Evolutionary conservation across 176 grass and related monocot species (phyloP), one percentile per base, ranked within the genome.

Genomic region (Poa annua): DNA sequence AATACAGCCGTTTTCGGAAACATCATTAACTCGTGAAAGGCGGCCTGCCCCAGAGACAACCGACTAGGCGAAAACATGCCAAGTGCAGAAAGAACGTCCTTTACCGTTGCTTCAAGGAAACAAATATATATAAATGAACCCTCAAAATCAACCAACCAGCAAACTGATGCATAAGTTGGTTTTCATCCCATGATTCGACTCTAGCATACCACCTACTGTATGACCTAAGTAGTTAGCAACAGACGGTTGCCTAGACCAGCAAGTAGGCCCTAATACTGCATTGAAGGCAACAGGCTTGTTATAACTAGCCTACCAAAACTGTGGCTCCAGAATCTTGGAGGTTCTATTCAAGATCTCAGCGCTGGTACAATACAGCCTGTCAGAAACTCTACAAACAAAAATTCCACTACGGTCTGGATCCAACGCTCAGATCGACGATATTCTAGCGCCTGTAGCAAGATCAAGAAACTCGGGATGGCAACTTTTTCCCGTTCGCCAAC

Each of bases 291-390:
- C 5, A 45, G 35, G 44, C 41, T 53, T 72, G 24, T 22, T 65
- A 70, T 48, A 71, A 33, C 22, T 42, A 88, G 11, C 74, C 57
- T 51, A 78, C 34, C 65, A 88, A 17, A 83, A 53, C 64, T 64
- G 54, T 57, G 61, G 16, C 39, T 68, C 48, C 22, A 65, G 56
- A 84, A 74, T 67, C 68, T 16, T 66, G 59, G 32, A 22, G 44
- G 29, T 49, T 67, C 25, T 44, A 66, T 10, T 48, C 26, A 56
- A 88, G 16, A 84, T 29, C 38, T 78, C 41, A 85, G 55, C 21
- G 22, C 24, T 59, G 35, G 68, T 34, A 61, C 20, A 67, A 25
- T 34, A 61, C 20, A 67, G 20, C 49, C 10, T 16, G 16, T 26
- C 16, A 54, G 48, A 66, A 66, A 79, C 35, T 68, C 29, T 79